Evolutionary conservation across 352 stramenopile genomes (phyloP).

Genomic region (Aphanomyces stellatus): DNA sequence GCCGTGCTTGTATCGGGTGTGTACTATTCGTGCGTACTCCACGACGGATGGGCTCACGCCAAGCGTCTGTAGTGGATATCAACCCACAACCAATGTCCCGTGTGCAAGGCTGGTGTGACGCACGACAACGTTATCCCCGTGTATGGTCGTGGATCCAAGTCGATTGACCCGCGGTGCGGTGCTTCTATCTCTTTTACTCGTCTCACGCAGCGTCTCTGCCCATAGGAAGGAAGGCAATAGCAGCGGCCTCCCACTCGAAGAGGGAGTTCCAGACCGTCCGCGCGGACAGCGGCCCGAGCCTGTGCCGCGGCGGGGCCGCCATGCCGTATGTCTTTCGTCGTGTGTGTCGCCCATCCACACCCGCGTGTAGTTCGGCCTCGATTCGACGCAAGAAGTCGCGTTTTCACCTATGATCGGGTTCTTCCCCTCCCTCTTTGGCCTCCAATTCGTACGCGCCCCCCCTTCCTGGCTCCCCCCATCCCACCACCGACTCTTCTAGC

Average conservation of each 20-base stretch:
- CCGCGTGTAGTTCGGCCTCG: background rate
- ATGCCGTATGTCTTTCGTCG: background rate
- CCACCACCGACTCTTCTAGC: too few relatives aligned
- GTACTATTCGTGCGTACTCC: too few relatives aligned
- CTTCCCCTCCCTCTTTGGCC: conserved; percentile 78
- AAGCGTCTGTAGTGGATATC: conserved; percentile 62
- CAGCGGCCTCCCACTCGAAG: conserved; percentile 8
- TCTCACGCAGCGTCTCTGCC: background rate
- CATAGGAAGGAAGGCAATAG: background rate
- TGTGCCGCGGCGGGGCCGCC: conserved; percentile 33
- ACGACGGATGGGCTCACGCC: too few relatives aligned
- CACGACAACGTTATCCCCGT: conserved; percentile 86
- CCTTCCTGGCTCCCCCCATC: background rate
- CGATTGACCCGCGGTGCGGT: conserved; percentile 54
- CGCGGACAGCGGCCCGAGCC: conserved; percentile 52
- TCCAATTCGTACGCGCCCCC: conserved; percentile 38
- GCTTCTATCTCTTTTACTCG: background rate
- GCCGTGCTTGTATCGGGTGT: conserved; percentile 78
- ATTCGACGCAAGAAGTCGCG: conserved; percentile 12
- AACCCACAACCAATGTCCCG: conserved; percentile 75
- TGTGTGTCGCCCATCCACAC: background rate
- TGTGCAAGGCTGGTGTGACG: conserved; percentile 87
- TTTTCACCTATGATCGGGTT: conserved; percentile 72
- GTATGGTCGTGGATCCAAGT: conserved; percentile 66
- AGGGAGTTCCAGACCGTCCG: conserved; percentile 42